Percentiles rank a stretch among this genome's conserved stretches.
Evolutionary conservation across 2,329 filamentous ascomycete species (phyloP).

Genomic region (Penicillium sp.): DNA sequence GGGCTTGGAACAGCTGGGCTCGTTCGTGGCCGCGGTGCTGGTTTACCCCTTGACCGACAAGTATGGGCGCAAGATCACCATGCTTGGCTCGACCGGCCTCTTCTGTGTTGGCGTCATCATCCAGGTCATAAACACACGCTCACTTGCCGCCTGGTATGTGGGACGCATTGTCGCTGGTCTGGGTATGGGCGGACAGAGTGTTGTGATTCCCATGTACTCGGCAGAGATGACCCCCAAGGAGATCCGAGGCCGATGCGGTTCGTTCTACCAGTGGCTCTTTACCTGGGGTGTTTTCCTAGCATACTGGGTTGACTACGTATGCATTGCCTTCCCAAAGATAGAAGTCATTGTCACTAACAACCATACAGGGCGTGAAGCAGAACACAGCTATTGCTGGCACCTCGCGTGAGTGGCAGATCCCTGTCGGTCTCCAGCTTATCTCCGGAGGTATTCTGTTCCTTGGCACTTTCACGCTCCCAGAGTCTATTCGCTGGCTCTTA

Average conservation of each 20-base stretch:
- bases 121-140: slow-evolving; percentile 46
- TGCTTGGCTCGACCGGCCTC: slow-evolving; percentile 43
- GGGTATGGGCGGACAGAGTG: slow-evolving; percentile 45
- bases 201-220: slow-evolving; percentile 39
- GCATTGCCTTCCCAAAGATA: slow-evolving; percentile 1
- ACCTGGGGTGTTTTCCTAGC: slow-evolving; percentile 48
- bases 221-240: slow-evolving; percentile 43
- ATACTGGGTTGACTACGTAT: slow-evolving; percentile 51
- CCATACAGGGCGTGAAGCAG: slow-evolving; percentile 46
- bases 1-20: slow-evolving; percentile 49
- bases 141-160: slow-evolving; percentile 44
- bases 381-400: slow-evolving; percentile 39
- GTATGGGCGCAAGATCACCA: slow-evolving; percentile 43
- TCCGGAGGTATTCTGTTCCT: slow-evolving; percentile 49
- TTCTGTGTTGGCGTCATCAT: slow-evolving; percentile 45
- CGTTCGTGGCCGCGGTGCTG: slow-evolving; percentile 49
- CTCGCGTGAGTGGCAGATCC: slow-evolving; percentile 53
- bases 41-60: slow-evolving; percentile 46
- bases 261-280: slow-evolving; percentile 51
- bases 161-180: slow-evolving; percentile 46
- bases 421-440: slow-evolving; percentile 54
- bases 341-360: slow-evolving; percentile 49
- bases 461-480: slow-evolving; percentile 55
- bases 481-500: slow-evolving; percentile 59
- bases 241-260: slow-evolving; percentile 46